Conservation (phyloP, 176 grass and related monocot species). For the Hordeum marinum region DNA sequence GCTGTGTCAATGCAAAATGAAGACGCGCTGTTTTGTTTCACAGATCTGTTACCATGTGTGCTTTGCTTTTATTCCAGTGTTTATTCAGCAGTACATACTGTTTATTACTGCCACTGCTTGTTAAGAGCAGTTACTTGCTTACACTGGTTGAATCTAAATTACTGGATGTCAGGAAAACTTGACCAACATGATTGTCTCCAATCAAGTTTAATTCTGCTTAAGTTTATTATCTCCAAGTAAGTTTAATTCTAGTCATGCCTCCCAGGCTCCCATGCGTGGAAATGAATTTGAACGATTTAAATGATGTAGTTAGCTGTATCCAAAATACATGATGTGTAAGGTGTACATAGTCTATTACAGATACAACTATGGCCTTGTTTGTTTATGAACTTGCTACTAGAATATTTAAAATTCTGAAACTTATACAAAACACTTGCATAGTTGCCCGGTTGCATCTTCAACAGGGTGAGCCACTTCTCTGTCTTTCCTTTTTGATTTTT, state of each 20-base stretch:
- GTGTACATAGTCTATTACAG: no score
- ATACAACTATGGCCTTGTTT: no score
- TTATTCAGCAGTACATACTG: neutral
- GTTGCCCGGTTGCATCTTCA: no score
- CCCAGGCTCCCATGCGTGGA: neutral
- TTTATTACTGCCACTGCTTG: neutral
- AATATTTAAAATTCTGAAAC: no score
- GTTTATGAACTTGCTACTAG: no score
- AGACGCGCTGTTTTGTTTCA: neutral
- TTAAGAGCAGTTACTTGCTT: neutral
- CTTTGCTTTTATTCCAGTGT: neutral
- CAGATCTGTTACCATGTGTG: no score
- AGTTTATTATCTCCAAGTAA: neutral
- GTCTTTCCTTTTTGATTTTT: no score
- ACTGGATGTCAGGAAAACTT: neutral
- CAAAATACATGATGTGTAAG: no score
- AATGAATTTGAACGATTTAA: no score
- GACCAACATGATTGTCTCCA: neutral
- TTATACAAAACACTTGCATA: no score
- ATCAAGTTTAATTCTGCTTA: neutral
- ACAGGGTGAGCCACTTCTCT: no score
- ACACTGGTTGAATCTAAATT: neutral
- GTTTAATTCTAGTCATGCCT: neutral
- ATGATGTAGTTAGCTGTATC: no score
- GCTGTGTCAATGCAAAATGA: neutral